Conservation (phyloP, 768 basidiomycete genomes). For the Panellus pusillus region DNA sequence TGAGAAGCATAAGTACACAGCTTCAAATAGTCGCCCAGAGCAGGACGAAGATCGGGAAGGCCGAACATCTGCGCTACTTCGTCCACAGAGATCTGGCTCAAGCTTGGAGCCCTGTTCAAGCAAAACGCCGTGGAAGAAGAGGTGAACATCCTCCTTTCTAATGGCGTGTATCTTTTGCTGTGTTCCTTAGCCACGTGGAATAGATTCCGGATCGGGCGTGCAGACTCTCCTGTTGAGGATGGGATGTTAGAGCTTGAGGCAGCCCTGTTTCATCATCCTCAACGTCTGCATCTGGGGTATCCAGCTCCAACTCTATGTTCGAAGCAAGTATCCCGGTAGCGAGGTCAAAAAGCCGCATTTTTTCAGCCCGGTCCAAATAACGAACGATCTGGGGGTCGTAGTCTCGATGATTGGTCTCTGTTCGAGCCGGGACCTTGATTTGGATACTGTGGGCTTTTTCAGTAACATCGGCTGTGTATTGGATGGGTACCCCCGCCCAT, state of each 20-base stretch:
- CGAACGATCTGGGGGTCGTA: constrained; percentile 35
- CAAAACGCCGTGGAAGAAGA: constrained; percentile 23
- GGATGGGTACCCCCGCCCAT: constrained; percentile 29
- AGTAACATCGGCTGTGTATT: constrained; percentile 37
- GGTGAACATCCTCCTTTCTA: constrained; percentile 17
- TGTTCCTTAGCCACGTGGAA: constrained; percentile 6
- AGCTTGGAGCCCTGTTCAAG: constrained; percentile 23
- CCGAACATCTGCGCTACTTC: constrained; percentile 22
- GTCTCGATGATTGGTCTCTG: constrained; percentile 32
- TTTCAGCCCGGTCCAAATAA: constrained; percentile 33
- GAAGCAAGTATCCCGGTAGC: constrained; percentile 21
- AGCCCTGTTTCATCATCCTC: not conserved
- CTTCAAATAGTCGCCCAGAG: constrained; percentile 25
- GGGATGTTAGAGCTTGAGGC: not conserved
- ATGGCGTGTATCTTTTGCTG: not conserved
- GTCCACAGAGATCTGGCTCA: constrained; percentile 21
- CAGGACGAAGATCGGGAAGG: constrained; percentile 28
- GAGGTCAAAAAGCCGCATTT: constrained; percentile 30
- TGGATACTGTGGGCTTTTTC: constrained; percentile 33
- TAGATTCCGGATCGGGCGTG: constrained; percentile 6
- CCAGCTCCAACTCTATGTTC: constrained; percentile 7
- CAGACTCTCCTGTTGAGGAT: not conserved
- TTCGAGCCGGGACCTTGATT: constrained; percentile 32
- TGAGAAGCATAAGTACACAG: not conserved
- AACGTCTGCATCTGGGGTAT: not conserved